phyloP scores from a whole-genome alignment of 805 yeast genomes.

The Kuraishia hungarica region DNA sequence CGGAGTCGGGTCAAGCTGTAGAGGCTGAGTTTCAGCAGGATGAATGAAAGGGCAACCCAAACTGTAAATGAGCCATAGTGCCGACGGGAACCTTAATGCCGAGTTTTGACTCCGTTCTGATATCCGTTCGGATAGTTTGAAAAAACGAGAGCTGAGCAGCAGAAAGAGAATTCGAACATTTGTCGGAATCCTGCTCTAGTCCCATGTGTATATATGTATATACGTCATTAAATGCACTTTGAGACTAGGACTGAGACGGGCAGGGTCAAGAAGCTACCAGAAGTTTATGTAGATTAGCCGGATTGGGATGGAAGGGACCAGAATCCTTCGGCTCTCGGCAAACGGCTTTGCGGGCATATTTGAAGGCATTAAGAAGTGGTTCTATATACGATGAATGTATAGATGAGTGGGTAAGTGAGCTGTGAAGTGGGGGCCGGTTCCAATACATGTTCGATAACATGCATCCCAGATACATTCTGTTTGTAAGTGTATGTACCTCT shows the following conservation, averaged over 20 bases:
- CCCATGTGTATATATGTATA: no score
- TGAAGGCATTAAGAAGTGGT: neutral
- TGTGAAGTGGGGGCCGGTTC: neutral
- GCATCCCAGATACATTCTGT: neutral
- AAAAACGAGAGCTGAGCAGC: no score
- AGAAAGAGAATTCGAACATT: no score
- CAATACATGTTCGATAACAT: neutral
- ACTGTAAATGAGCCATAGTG: no score
- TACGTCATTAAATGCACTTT: no score
- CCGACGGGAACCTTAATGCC: neutral
- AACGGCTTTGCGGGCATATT: no score
- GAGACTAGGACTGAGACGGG: neutral
- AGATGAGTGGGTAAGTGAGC: no score
- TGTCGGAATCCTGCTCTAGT: no score
- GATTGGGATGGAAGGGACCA: neutral
- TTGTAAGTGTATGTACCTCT: neutral
- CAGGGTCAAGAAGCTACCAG: neutral
- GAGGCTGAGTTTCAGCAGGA: no score
- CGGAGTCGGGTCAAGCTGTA: neutral
- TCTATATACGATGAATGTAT: neutral
- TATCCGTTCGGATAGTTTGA: neutral
- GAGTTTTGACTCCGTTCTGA: neutral
- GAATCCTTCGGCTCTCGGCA: neutral
- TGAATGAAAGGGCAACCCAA: no score
- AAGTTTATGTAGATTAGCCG: neutral